Base-by-base conservation (phyloP, 768 basidiomycete genomes). In the Paxillus involutus region DNA sequence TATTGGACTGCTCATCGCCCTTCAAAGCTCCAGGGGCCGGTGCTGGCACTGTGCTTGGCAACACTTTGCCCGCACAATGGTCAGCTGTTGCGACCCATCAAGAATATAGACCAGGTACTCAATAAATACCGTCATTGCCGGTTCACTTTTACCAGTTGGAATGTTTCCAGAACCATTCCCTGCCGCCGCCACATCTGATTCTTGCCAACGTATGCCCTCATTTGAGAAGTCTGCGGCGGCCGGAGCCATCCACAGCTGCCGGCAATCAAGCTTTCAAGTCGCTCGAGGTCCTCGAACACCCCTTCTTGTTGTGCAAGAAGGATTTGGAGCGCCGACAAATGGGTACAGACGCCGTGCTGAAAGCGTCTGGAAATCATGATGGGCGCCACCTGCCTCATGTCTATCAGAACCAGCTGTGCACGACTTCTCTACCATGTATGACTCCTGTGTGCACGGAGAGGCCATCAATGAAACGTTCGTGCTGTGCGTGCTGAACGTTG, bases 361-460 rank as follows among this genome's bases (percentile, higher is more conserved):
- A 40, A 6, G 43, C 44, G 44, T 53, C 42, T 33, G 47, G 53
- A 55, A 49, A 26, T 26, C 26, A 26, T 26, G 26, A 43, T 49
- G 48, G 53, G 47, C 53, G 63, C 61, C 62, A 64, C 63, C 66
- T 58, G 67, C 66, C 64, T 66, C 67, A 35, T 67, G 63, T 52
- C 47, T 42, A 24, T 26, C 21, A 48, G 39, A 44, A n/a, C 37
- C 32, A 46, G 24, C 26, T 8, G 17, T 17, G 26, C 42, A 44
- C 43, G 46, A 57, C 44, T 36, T 21, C 26, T n/a, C 33, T 39
- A 49, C 33, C 21, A 24, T 44, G 39, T 46, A 42, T n/a, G 13
- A 11, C 44, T 44, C 47, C 44, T 41, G 29, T 55, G 29, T 21
- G 35, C 45, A 41, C 41, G 39, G 39, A 40, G 39, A 40, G 39